Evolutionary conservation across 139 green algal species (phyloP).

Genomic region (Picochlorum sp.): DNA sequence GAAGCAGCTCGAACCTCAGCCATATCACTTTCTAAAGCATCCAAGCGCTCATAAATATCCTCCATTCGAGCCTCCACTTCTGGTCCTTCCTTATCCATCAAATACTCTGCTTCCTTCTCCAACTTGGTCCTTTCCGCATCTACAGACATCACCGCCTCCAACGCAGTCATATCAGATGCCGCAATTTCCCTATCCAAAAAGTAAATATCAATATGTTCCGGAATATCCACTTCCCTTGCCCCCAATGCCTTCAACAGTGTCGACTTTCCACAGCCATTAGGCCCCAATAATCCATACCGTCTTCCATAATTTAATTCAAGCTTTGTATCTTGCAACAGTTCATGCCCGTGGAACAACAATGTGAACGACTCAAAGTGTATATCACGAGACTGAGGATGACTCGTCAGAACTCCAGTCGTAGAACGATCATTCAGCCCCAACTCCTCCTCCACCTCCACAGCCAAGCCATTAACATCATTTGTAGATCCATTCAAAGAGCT

Average conservation of each 20-base stretch:
- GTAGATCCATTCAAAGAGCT: no score
- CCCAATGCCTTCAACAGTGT: conserved; percentile 77
- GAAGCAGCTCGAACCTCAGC: conserved; percentile 68
- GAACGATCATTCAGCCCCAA: conserved; percentile 37
- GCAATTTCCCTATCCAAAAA: conserved; percentile 77
- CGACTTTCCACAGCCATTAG: conserved; percentile 84
- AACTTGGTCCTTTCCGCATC: conserved; percentile 66
- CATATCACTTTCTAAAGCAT: conserved; percentile 68
- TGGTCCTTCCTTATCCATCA: conserved; percentile 55
- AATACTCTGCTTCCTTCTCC: conserved; percentile 62
- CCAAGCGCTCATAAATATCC: conserved; percentile 69
- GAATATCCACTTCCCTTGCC: conserved; percentile 76
- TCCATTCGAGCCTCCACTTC: conserved; percentile 61
- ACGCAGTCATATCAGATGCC: conserved; percentile 67
- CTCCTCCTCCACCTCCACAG: conserved; percentile 9
- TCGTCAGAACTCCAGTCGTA: conserved; percentile 63
- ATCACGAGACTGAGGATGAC: conserved; percentile 66
- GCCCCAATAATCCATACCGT: conserved; percentile 77
- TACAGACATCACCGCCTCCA: conserved; percentile 57
- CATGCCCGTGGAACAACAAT: conserved; percentile 74
- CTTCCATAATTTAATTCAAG: conserved; percentile 77
- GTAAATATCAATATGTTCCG: conserved; percentile 90
- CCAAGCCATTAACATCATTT: conserved; percentile 4
- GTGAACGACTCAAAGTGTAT: conserved; percentile 72
- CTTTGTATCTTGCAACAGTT: conserved; percentile 62